Evolutionary conservation across 2,329 filamentous ascomycete genomes (phyloP).

Genomic region (Cordyceps militaris): DNA sequence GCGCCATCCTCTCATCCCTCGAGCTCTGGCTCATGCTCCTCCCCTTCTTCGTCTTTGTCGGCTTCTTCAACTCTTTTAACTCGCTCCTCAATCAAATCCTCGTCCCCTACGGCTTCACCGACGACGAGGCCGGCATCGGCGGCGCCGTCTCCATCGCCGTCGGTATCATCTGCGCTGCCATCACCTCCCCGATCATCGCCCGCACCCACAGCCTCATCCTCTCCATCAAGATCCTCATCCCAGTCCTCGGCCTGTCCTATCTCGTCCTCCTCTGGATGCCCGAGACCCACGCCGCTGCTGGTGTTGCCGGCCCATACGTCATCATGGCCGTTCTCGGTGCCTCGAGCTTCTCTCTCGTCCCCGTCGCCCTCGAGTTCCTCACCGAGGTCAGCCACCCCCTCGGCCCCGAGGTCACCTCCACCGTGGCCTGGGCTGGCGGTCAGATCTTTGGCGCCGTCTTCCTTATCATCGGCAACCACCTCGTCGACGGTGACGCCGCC

Average conservation of each 20-base stretch:
- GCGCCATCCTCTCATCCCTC: slow-evolving; percentile 47
- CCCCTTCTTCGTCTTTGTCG: slow-evolving; percentile 79
- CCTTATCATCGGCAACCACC: slow-evolving; percentile 71
- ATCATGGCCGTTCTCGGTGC: slow-evolving; percentile 73
- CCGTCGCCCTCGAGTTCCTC: slow-evolving; percentile 78
- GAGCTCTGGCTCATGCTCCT: slow-evolving; percentile 76
- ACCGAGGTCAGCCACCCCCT: slow-evolving; percentile 84
- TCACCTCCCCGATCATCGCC: slow-evolving; percentile 77
- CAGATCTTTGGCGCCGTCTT: slow-evolving; percentile 82
- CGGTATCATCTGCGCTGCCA: slow-evolving; percentile 69
- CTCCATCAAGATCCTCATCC: slow-evolving; percentile 66
- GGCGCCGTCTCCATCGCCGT: slow-evolving; percentile 86
- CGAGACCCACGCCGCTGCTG: slow-evolving; percentile 49
- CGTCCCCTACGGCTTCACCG: slow-evolving; percentile 73
- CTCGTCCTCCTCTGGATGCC: slow-evolving; percentile 75
- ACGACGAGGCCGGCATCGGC: slow-evolving; percentile 80
- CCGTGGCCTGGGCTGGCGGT: slow-evolving; percentile 77
- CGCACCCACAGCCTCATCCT: slow-evolving; percentile 71
- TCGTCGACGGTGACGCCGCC: slow-evolving; percentile 49
- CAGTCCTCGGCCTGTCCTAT: slow-evolving; percentile 66
- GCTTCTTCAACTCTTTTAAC: slow-evolving; percentile 88
- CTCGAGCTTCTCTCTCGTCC: slow-evolving; percentile 70
- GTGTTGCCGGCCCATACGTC: slow-evolving; percentile 65
- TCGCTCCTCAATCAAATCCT: slow-evolving; percentile 87
- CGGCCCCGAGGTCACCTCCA: slow-evolving; percentile 76